A percentile compares a stretch with the other conserved stretches of the same genome.
phyloP scores from a whole-genome alignment of 768 basidiomycete genomes.

The Hydnomerulius pinastri region DNA sequence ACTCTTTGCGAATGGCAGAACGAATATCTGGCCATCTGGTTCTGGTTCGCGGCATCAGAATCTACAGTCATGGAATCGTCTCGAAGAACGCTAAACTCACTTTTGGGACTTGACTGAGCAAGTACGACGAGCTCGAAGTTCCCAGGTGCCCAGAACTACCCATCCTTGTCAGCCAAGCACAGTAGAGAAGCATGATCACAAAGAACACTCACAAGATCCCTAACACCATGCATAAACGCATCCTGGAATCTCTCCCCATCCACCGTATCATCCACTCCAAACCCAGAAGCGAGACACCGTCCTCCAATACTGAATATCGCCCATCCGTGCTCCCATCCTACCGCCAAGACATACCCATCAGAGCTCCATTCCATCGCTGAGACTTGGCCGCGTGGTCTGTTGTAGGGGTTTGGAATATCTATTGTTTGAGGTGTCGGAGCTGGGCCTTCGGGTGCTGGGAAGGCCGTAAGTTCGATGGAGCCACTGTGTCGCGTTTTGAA shows the following conservation, averaged over 20 bases:
- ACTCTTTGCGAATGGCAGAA: constrained; percentile 92
- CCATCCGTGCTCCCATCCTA: constrained; percentile 91
- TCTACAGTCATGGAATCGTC: neutral
- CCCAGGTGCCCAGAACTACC: constrained; percentile 90
- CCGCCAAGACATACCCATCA: constrained; percentile 93
- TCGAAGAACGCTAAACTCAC: constrained; percentile 37
- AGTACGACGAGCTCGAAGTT: constrained; percentile 87
- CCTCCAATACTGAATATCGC: constrained; percentile 89
- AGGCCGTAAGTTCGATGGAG: constrained; percentile 62
- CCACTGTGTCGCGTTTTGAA: constrained; percentile 48
- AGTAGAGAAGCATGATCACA: neutral
- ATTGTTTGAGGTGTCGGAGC: constrained; percentile 62
- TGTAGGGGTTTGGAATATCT: constrained; percentile 62
- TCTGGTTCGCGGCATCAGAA: constrained; percentile 37
- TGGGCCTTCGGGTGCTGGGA: constrained; percentile 63
- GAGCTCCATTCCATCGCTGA: constrained; percentile 86
- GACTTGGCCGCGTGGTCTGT: constrained; percentile 60
- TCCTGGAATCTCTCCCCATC: constrained; percentile 72
- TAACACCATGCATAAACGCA: constrained; percentile 81
- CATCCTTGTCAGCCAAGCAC: constrained; percentile 2
- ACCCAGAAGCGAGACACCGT: constrained; percentile 77
- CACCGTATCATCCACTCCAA: constrained; percentile 64
- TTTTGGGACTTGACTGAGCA: constrained; percentile 51
- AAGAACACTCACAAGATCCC: constrained; percentile 56
- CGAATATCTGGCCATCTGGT: constrained; percentile 72